A percentile compares a stretch with the other conserved stretches of the same genome.
Conservation (phyloP, 1,284 basidiomycete genomes). For the Apiotrichum sp. region DNA sequence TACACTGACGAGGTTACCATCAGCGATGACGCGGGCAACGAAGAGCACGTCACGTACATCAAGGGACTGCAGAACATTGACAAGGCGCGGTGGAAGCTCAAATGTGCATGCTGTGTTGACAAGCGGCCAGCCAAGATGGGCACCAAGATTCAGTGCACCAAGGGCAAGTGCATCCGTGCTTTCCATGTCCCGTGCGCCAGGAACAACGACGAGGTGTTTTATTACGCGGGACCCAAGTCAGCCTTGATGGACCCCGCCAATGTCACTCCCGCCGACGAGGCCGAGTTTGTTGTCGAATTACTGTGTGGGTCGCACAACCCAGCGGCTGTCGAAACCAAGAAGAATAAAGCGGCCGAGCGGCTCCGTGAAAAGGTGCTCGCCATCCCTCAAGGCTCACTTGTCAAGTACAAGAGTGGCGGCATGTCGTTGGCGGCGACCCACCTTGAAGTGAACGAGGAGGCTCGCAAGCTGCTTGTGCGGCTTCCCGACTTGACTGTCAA, state of each 20-base stretch:
- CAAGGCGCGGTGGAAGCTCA: slow-evolving; percentile 84
- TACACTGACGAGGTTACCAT: slow-evolving; percentile 61
- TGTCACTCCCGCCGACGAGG: not conserved
- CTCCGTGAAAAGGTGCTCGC: slow-evolving; percentile 55
- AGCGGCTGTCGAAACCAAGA: slow-evolving; percentile 50
- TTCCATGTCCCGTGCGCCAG: slow-evolving; percentile 88
- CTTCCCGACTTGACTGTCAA: slow-evolving; percentile 1
- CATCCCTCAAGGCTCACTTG: slow-evolving; percentile 60
- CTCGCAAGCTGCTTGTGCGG: slow-evolving; percentile 60
- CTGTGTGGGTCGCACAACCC: slow-evolving; percentile 78
- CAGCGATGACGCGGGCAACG: slow-evolving; percentile 26
- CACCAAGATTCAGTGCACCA: slow-evolving; percentile 88
- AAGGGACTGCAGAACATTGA: slow-evolving; percentile 78
- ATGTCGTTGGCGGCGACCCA: slow-evolving; percentile 75
- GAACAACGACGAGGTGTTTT: slow-evolving; percentile 21
- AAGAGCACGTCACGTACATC: slow-evolving; percentile 48
- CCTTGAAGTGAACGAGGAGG: slow-evolving; percentile 61
- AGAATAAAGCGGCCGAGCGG: slow-evolving; percentile 47
- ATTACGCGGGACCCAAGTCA: slow-evolving; percentile 18
- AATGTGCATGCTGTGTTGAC: slow-evolving; percentile 77
- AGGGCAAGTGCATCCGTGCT: slow-evolving; percentile 81
- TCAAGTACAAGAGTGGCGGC: slow-evolving; percentile 70
- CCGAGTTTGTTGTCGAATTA: slow-evolving; percentile 62
- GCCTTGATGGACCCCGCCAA: not conserved
- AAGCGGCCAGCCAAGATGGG: slow-evolving; percentile 66